These are phyloP conservation scores for Lactarius pseudohatsudake DNA, from an alignment of 768 basidiomycete species.

Conservation along the genomic window DNA sequence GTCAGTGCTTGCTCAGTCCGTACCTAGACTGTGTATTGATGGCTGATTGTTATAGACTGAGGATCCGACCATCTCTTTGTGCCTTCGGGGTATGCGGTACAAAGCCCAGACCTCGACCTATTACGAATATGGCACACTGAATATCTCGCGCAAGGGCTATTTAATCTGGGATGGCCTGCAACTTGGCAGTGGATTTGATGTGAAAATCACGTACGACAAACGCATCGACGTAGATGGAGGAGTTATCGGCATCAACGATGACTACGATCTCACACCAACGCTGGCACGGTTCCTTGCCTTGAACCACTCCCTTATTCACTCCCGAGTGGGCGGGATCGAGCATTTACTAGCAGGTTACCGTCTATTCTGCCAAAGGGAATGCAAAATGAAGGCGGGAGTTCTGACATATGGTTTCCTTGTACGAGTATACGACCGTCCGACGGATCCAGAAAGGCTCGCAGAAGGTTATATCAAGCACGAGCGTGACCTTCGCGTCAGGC, in stretches of 20 bases:
- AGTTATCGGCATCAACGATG: conserved; percentile 62
- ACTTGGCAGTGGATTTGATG: conserved; percentile 67
- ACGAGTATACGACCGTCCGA: conserved; percentile 58
- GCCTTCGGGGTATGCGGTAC: conserved; percentile 49
- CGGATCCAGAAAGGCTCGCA: conserved; percentile 44
- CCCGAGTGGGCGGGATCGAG: conserved; percentile 46
- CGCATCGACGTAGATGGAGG: conserved; percentile 48
- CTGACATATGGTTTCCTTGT: conserved; percentile 65
- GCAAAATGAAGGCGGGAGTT: conserved; percentile 49
- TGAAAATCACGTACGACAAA: conserved; percentile 57
- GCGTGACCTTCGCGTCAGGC: conserved; percentile 53
- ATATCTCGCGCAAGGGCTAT: conserved; percentile 53
- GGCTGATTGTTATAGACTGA: conserved; percentile 40
- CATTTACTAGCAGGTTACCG: conserved; percentile 53
- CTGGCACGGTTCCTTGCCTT: conserved; percentile 63
- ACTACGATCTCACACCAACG: conserved; percentile 59
- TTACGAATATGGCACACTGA: conserved; percentile 49
- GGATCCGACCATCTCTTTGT: conserved; percentile 47
- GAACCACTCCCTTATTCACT: conserved; percentile 52
- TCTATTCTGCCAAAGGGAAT: conserved; percentile 47
- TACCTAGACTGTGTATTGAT: conserved; percentile 6
- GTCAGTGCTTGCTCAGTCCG: conserved; percentile 37
- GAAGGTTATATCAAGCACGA: conserved; percentile 50
- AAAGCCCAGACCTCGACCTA: conserved; percentile 47
- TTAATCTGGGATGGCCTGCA: conserved; percentile 52